Evolutionary conservation across 2,329 filamentous ascomycete species (phyloP).

Genomic region (Neopestalotiopsis clavispora): DNA sequence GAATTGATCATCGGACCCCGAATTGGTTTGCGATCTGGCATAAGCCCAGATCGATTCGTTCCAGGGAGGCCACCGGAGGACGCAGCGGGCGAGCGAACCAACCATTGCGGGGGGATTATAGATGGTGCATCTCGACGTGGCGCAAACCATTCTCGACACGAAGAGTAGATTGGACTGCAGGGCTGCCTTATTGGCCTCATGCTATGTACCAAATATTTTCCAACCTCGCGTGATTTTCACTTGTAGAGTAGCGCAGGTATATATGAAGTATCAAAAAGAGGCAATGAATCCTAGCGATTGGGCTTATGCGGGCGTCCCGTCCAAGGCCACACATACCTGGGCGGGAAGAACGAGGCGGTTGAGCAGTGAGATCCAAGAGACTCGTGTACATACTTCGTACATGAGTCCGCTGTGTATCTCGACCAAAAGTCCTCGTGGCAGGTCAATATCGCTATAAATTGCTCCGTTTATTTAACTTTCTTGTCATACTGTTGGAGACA

Average conservation of each 20-base stretch:
- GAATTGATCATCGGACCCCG: not conserved
- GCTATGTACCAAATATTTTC: not conserved
- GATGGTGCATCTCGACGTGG: not conserved
- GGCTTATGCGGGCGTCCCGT: not conserved
- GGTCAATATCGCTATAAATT: not conserved
- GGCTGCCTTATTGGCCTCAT: constrained; percentile 1
- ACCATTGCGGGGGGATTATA: not conserved
- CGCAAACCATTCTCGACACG: not conserved
- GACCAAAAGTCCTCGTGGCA: not conserved
- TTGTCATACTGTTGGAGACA: not conserved
- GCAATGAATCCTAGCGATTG: not conserved
- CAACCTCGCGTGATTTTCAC: not conserved
- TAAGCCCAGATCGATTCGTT: constrained; percentile 4
- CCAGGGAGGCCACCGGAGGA: not conserved
- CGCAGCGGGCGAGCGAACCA: not conserved
- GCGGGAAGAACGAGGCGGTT: not conserved
- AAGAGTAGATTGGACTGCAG: constrained; percentile 4
- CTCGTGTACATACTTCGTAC: not conserved
- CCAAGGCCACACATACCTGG: not conserved
- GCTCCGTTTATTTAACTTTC: not conserved
- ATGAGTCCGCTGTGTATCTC: not conserved
- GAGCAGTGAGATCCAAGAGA: not conserved
- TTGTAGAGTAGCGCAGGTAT: not conserved
- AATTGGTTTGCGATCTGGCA: constrained; percentile 9
- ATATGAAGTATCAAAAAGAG: not conserved